Evolutionary conservation across 1,284 basidiomycete species (phyloP).

Genomic region (Fistulina hepatica): DNA sequence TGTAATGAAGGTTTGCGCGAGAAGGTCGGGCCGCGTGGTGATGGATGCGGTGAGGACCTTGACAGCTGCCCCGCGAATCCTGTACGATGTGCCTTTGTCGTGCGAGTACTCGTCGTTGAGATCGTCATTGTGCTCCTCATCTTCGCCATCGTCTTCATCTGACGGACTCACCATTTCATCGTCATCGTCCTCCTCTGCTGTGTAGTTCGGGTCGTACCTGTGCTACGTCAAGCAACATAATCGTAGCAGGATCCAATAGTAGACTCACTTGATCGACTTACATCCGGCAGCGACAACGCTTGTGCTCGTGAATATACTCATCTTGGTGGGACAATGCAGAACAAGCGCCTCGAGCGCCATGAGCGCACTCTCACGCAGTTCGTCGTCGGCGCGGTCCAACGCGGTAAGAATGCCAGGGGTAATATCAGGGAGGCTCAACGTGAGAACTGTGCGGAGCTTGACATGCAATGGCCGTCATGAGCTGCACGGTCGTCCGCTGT

Average conservation of each 20-base stretch:
- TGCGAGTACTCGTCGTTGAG: constrained; percentile 69
- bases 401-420: constrained; percentile 62
- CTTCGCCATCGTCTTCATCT: constrained; percentile 74
- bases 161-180: constrained; percentile 73
- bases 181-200: constrained; percentile 72
- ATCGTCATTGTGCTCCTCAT: constrained; percentile 28
- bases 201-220: constrained; percentile 97
- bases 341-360: constrained; percentile 83
- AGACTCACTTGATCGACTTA: too few relatives aligned
- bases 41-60: constrained; percentile 83
- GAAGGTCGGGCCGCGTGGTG: constrained; percentile 78
- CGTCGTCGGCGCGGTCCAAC: constrained; percentile 64
- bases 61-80: constrained; percentile 87
- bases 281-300: constrained; percentile 65
- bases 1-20: constrained; percentile 65
- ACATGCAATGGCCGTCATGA: constrained; percentile 68
- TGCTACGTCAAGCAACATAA: constrained; percentile 70
- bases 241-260: too few relatives aligned
- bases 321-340: constrained; percentile 74
- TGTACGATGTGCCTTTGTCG: constrained; percentile 99
- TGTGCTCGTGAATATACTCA: constrained; percentile 57
- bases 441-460: constrained; percentile 58
- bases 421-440: constrained; percentile 45
- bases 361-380: constrained; percentile 66
- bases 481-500: constrained; percentile 68